Base-by-base conservation (phyloP, 2,329 filamentous ascomycete species). In the Mycosphaerelloides madeirae region DNA sequence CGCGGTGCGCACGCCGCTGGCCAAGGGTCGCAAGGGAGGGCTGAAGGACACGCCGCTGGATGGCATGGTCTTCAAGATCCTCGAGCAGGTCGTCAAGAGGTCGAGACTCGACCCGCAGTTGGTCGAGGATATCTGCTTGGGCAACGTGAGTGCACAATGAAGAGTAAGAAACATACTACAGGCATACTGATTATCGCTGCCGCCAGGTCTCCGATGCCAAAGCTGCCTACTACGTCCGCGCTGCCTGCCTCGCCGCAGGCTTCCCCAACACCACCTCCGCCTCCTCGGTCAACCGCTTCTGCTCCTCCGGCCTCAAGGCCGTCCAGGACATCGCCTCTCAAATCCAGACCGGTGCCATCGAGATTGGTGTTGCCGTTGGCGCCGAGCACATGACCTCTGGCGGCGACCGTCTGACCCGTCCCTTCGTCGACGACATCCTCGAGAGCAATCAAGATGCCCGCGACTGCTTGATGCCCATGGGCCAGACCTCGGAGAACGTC, bases 401-500 rank as follows among this genome's bases (percentile, higher is more conserved):
- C 48, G 84, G 84, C 40, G 87, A 90, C 64, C 69, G 77, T 16
- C 75, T 88, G 29, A 79, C 82, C 34, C 68, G 79, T 52, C 83
- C 85, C 3, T 93, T 96, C 69, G 83, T 88, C 66, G 81, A 84
- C 53, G 81, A 84, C 52, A 81, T 97, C 48, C 72, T 87, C 36
- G 65, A 72, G 57, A 72, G 76, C 61, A 85, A 78, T 70, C 84
- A 88, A 65, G 87, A 96, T 64, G 79, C 88, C 0, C 69, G 69
- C 36, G 91, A 97, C 71, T 93, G 89, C 76, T 80, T 91, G 80
- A 80, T 89, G 76, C 86, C 91, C 55, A 98, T 98, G 93, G 93
- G 93, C 16, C 94, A 95, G 80, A 98, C 93, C 2, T 91, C 85
- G 48, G 93, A 98, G 75, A 97, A 97, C 65, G 89, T 98, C 20